Conservation (phyloP, 1,139 yeast species). For the Kluyveromyces marxianus region DNA sequence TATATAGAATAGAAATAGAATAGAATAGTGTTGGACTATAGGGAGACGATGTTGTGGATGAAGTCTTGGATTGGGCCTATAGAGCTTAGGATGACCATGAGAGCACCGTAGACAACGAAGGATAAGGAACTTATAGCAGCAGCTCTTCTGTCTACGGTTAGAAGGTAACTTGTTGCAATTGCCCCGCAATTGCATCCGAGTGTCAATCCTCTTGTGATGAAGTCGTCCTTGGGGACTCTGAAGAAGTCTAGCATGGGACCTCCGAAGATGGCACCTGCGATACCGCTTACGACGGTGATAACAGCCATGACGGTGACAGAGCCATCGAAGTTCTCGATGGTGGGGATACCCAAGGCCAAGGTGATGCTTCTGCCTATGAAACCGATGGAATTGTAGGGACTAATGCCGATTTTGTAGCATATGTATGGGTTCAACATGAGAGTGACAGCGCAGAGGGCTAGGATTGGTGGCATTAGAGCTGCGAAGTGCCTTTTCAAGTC, state of each 20-base stretch:
- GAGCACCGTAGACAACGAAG: constrained; percentile 64
- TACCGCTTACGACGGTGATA: constrained; percentile 71
- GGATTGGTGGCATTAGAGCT: constrained; percentile 51
- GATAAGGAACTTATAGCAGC: constrained; percentile 71
- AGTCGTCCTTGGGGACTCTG: constrained; percentile 54
- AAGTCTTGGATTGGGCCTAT: constrained; percentile 15
- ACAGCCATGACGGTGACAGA: constrained; percentile 70
- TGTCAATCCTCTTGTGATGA: constrained; percentile 67
- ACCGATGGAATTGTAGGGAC: constrained; percentile 55
- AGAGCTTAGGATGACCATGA: constrained; percentile 63
- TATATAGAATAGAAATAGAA: not conserved
- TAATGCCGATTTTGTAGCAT: constrained; percentile 57
- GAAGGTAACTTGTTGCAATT: constrained; percentile 68
- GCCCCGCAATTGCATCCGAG: constrained; percentile 77
- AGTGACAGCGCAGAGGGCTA: constrained; percentile 49
- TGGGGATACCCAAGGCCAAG: constrained; percentile 70
- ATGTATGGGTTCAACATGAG: constrained; percentile 65
- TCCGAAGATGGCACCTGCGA: constrained; percentile 66
- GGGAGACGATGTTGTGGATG: constrained; percentile 10
- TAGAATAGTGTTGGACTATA: not conserved
- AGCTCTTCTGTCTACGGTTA: constrained; percentile 67
- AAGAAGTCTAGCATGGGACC: constrained; percentile 41
- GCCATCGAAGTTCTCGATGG: constrained; percentile 54
- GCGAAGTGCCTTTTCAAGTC: constrained; percentile 56
- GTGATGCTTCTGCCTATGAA: constrained; percentile 80